Evolutionary conservation across 257 asterid species (phyloP), one percentile per base, ranked within the genome.

Genomic region (Parsonsia alboflavescens): DNA sequence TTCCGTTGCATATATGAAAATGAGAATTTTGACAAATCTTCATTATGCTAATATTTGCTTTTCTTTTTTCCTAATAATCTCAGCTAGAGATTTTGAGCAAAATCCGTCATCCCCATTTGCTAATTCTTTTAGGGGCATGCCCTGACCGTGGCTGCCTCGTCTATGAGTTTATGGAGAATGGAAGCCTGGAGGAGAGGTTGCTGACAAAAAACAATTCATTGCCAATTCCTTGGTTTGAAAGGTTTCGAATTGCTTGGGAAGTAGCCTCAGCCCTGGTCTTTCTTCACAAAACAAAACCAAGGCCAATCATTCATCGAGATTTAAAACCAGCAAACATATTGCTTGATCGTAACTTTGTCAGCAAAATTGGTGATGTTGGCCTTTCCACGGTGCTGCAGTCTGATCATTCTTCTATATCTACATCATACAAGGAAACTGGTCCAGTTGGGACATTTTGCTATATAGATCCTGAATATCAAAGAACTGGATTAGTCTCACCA

Each of bases 291-390:
- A 74, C 96, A 46, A 90, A 82, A 84, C 94, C 98, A 12, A 75
- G 86, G 68, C 79, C 89, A 19, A 89, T 93, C 73, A 79, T 93
- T 41, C 98, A 93, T 28, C 98, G 98, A 17, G 98, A 93, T 79
- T 83, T 93, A 56, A 93, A 91, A 82, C 98, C 97, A 9, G 96
- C 89, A 65, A 93, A 93, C 88, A 90, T 93, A 78, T 79, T 93
- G 78, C 96, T 93, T 39, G 98, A 90, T 62, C 91, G 78, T 36
- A 91, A 91, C 56, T 33, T 83, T 3, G 90, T 93, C 39, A 91
- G 98, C 67, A 93, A 91, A 83, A 91, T 93, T 13, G 97, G 97
- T 28, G 97, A 90, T 46, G 93, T 93, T 42, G 97, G 98, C 61
- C 93, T 93, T 44, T 83, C 97, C 28, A 88, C 87, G 16, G 75